Conservation (phyloP, 345 rosid species). For the Eutrema japonicum region DNA sequence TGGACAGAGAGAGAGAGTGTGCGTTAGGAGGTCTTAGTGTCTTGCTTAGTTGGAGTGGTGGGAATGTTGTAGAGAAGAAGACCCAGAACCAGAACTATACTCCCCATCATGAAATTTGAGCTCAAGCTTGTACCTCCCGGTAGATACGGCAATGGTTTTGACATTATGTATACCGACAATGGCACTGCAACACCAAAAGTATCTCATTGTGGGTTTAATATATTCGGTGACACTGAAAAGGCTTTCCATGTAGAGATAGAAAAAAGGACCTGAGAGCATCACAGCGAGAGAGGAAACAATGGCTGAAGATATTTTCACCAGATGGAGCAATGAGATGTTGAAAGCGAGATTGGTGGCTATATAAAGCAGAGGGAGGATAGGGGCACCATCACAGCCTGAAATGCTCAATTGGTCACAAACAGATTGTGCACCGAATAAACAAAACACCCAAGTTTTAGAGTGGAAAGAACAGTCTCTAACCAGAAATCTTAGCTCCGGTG, state of each 20-base stretch:
- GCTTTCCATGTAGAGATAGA: conserved; percentile 23
- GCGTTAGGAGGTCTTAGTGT: conserved; percentile 38
- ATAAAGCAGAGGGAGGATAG: conserved; percentile 76
- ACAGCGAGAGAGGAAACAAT: conserved; percentile 71
- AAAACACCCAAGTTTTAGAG: neutral
- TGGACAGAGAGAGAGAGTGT: neutral
- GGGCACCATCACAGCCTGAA: conserved; percentile 80
- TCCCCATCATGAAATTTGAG: conserved; percentile 62
- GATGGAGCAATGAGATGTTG: conserved; percentile 75
- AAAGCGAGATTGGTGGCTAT: conserved; percentile 67
- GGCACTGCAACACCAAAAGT: conserved; percentile 60
- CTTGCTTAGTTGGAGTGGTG: conserved; percentile 42
- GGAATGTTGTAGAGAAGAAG: conserved; percentile 68
- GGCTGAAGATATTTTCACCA: conserved; percentile 76
- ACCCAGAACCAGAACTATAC: conserved; percentile 60
- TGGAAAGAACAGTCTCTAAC: conserved; percentile 47
- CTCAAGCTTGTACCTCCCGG: conserved; percentile 76
- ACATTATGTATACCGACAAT: conserved; percentile 64
- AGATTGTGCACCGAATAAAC: neutral
- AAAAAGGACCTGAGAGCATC: conserved; percentile 64
- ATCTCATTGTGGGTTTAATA: neutral
- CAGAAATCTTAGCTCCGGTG: conserved; percentile 55
- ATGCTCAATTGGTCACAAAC: conserved; percentile 26
- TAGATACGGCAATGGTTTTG: conserved; percentile 82
- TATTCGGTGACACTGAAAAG: conserved; percentile 4